Conservation (phyloP, 345 rosid genomes). For the Sonneratia caseolaris region DNA sequence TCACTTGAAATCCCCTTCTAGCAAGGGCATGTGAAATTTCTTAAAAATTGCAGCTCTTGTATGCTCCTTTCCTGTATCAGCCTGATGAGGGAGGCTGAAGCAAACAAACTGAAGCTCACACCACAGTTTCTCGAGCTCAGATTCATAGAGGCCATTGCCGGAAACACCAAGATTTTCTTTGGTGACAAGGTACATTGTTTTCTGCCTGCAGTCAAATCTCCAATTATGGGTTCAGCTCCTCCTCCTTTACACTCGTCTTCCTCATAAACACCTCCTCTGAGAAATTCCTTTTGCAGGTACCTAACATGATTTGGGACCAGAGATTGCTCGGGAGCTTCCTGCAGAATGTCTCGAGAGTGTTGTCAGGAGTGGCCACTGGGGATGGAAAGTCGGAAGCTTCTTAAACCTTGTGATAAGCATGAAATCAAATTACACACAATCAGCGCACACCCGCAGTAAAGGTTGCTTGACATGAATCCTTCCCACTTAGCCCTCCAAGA, state of each 20-base stretch:
- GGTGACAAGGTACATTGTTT: constrained; percentile 59
- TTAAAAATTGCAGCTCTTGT: not conserved
- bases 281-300: constrained; percentile 34
- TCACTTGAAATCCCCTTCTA: not conserved
- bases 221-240: not conserved
- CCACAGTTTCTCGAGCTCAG: constrained; percentile 83
- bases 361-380: constrained; percentile 3
- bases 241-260: not conserved
- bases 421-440: not conserved
- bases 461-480: not conserved
- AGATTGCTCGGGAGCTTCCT: constrained; percentile 77
- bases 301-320: constrained; percentile 81
- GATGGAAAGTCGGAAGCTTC: constrained; percentile 6
- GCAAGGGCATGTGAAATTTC: not conserved
- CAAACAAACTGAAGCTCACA: constrained; percentile 80
- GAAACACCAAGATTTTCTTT: constrained; percentile 78
- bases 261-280: not conserved
- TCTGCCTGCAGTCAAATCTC: not conserved
- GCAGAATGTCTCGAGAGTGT: constrained; percentile 20
- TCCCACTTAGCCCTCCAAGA: not conserved
- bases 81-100: constrained; percentile 74
- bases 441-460: not conserved
- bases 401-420: not conserved
- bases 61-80: constrained; percentile 21
- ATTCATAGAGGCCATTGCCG: constrained; percentile 78